These are phyloP conservation scores for Sporothrix curviconia DNA, from an alignment of 2,329 filamentous ascomycete genomes.

Conservation along the genomic window DNA sequence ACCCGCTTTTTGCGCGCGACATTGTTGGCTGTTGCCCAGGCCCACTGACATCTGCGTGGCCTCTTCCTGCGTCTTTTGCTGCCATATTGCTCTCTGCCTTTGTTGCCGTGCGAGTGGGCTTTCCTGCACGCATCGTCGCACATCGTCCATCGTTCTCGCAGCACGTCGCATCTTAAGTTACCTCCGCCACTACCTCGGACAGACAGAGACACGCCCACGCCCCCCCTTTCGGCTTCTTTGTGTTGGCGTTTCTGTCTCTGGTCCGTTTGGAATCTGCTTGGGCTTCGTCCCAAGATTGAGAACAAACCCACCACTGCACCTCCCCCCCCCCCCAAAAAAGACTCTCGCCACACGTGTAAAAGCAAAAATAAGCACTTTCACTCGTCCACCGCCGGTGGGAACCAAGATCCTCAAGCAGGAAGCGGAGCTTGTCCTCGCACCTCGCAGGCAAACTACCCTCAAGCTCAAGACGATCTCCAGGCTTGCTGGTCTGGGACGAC, in stretches of 20 bases:
- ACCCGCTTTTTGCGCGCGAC: neutral
- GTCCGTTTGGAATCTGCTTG: neutral
- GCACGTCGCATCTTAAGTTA: neutral
- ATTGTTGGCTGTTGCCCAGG: too few relatives aligned
- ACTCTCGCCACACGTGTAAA: too few relatives aligned
- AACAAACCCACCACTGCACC: neutral
- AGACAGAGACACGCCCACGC: neutral
- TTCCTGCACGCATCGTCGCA: neutral
- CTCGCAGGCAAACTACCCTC: too few relatives aligned
- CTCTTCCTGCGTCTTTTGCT: neutral
- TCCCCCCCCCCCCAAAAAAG: too few relatives aligned
- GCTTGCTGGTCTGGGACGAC: too few relatives aligned
- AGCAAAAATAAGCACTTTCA: too few relatives aligned
- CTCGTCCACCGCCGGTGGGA: too few relatives aligned
- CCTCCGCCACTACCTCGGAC: too few relatives aligned
- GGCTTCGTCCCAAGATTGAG: neutral
- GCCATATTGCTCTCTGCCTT: too few relatives aligned
- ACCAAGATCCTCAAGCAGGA: neutral
- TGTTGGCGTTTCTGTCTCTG: neutral
- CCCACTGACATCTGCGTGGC: neutral
- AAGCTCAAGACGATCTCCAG: too few relatives aligned
- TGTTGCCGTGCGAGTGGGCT: constrained; percentile 10
- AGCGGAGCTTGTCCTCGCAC: neutral
- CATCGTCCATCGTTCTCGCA: neutral
- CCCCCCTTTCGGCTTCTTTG: too few relatives aligned